Percentiles rank a stretch among this genome's conserved stretches.
Conservation (phyloP, 2,329 filamentous ascomycete genomes). For the Lecanicillium sp. region DNA sequence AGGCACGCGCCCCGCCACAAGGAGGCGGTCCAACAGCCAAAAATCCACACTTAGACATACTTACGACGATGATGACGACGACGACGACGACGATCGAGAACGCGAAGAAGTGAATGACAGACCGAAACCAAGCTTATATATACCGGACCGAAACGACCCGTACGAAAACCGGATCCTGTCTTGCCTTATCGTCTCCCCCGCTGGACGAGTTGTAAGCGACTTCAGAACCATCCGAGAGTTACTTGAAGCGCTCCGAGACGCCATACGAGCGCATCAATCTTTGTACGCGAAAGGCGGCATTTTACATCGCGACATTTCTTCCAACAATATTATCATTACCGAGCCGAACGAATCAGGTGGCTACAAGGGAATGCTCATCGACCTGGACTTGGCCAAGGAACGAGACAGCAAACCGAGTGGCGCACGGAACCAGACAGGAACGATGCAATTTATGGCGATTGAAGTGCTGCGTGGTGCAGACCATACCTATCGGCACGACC, state of each 20-base stretch:
- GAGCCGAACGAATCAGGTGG: conserved; percentile 10
- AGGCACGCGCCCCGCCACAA: conserved; percentile 7
- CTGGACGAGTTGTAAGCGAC: conserved; percentile 11
- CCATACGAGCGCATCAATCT: conserved; percentile 27
- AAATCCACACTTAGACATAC: conserved; percentile 8
- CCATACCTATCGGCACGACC: no score
- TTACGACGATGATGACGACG: conserved; percentile 3
- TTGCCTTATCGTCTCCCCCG: conserved; percentile 9
- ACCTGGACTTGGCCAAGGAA: conserved; percentile 12
- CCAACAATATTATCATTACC: conserved; percentile 30
- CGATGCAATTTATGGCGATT: conserved; percentile 6
- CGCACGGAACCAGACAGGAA: conserved; percentile 2
- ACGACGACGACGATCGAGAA: no score
- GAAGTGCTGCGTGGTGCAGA: conserved; percentile 1
- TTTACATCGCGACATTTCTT: conserved; percentile 28
- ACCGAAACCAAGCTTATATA: conserved; percentile 9
- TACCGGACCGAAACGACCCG: conserved; percentile 4
- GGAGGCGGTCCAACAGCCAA: conserved; percentile 7
- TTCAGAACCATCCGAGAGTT: conserved; percentile 23
- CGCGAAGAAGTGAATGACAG: conserved; percentile 4
- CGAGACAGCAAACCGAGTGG: conserved; percentile 3
- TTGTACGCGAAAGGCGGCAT: conserved; percentile 23
- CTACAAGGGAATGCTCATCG: conserved; percentile 18
- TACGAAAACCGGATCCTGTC: conserved; percentile 10
- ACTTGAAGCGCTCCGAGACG: conserved; percentile 23